These are phyloP conservation scores for Obba rivulosa DNA, from an alignment of 768 basidiomycete species.

Conservation along the genomic window DNA sequence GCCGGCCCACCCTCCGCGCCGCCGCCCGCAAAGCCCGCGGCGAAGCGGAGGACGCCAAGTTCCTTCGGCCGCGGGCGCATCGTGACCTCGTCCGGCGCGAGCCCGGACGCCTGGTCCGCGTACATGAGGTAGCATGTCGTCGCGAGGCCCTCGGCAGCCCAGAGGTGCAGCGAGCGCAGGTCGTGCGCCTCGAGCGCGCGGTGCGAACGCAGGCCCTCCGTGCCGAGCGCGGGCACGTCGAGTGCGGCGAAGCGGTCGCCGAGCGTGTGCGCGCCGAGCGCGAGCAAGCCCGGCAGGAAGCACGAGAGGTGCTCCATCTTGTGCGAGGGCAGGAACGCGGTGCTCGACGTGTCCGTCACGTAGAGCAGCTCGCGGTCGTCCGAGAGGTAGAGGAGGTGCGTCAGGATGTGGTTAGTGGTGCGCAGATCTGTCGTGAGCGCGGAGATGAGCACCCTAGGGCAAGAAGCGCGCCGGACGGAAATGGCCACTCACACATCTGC, in stretches of 20 bases:
- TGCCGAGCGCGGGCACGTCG: conserved; percentile 33
- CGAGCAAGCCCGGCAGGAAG: conserved; percentile 72
- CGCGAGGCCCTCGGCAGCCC: conserved; percentile 73
- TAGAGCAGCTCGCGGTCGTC: conserved; percentile 63
- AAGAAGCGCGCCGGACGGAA: background rate
- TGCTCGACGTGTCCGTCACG: conserved; percentile 46
- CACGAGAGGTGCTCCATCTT: conserved; percentile 71
- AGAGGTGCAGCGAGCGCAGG: conserved; percentile 61
- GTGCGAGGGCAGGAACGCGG: conserved; percentile 36
- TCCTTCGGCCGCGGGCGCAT: conserved; percentile 21
- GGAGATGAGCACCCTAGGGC: background rate
- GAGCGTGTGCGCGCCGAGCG: conserved; percentile 62
- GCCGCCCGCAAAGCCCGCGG: background rate
- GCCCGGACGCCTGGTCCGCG: conserved; percentile 62
- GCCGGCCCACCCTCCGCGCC: background rate
- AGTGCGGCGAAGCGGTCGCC: conserved; percentile 45
- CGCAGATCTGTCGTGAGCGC: conserved; percentile 43
- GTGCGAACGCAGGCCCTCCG: conserved; percentile 23
- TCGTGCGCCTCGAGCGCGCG: conserved; percentile 39
- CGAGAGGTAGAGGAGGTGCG: conserved; percentile 62
- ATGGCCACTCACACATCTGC: conserved; percentile 53
- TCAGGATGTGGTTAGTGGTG: conserved; percentile 55
- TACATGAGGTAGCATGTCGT: conserved; percentile 69
- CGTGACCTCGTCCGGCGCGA: conserved; percentile 58
- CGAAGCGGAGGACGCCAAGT: background rate